Evolutionary conservation across 73 alveolate genomes (phyloP).

Genomic region (Paramecium bursaria): DNA sequence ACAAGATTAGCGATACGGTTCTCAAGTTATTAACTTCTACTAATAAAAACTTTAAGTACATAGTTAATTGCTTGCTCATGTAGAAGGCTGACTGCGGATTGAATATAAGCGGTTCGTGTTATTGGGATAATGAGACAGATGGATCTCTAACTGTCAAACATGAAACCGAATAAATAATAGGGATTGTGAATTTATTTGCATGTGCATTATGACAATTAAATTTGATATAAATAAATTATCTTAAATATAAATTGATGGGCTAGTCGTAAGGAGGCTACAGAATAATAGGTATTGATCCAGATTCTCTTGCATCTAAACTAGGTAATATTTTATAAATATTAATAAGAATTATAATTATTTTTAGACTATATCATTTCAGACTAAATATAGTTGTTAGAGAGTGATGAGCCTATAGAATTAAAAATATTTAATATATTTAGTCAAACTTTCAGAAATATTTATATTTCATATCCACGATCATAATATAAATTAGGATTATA

Average conservation of each 20-base stretch:
- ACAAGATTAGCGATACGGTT: slow-evolving; percentile 75
- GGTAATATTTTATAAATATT: not conserved
- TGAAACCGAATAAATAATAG: slow-evolving; percentile 60
- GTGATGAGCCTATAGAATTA: slow-evolving; percentile 45
- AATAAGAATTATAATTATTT: slow-evolving; percentile 26
- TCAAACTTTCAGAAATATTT: not conserved
- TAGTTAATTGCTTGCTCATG: slow-evolving; percentile 77
- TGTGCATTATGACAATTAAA: slow-evolving; percentile 45
- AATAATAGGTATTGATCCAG: slow-evolving; percentile 19
- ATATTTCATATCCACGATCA: slow-evolving; percentile 37
- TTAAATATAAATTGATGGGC: slow-evolving; percentile 44
- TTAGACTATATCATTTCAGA: slow-evolving; percentile 31
- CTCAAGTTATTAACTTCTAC: slow-evolving; percentile 24
- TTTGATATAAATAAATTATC: not conserved
- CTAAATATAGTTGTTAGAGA: slow-evolving; percentile 10
- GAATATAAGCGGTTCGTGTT: slow-evolving; percentile 80
- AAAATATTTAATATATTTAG: slow-evolving; percentile 1
- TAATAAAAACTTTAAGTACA: slow-evolving; percentile 82
- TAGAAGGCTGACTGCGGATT: slow-evolving; percentile 86
- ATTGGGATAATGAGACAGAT: slow-evolving; percentile 87
- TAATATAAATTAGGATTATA: slow-evolving; percentile 9
- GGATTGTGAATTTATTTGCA: slow-evolving; percentile 55
- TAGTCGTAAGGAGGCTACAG: slow-evolving; percentile 5
- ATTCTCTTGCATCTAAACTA: slow-evolving; percentile 24
- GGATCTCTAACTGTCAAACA: slow-evolving; percentile 81